phyloP scores from a whole-genome alignment of 75 land plant species.

The Pseudotsuga menziesii region DNA sequence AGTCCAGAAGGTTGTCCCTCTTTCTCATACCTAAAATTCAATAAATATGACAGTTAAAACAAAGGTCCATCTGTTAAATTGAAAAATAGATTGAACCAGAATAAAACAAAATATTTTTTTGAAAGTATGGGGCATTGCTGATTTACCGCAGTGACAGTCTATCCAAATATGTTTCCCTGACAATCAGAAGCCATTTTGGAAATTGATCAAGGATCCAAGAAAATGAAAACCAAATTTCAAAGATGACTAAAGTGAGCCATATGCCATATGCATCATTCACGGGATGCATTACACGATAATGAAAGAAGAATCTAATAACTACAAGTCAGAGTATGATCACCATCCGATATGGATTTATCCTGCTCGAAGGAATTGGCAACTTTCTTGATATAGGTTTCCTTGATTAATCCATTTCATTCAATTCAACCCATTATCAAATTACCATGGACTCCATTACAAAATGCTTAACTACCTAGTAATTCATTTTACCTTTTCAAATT shows the following conservation, averaged over 20 bases:
- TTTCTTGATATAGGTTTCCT: no score
- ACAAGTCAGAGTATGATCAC: constrained; percentile 68
- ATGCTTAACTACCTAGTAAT: no score
- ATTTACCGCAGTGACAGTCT: constrained; percentile 61
- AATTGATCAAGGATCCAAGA: no score
- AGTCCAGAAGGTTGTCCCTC: no score
- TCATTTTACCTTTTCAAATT: not conserved
- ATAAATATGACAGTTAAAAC: no score
- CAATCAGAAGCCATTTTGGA: constrained; percentile 82
- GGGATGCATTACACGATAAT: no score
- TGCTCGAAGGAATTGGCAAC: constrained; percentile 64
- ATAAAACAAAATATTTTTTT: not conserved
- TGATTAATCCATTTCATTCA: no score
- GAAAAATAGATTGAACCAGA: not conserved
- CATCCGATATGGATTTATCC: constrained; percentile 76
- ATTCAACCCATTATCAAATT: not conserved
- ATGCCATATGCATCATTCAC: constrained; percentile 58
- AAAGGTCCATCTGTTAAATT: not conserved
- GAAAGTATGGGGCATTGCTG: no score
- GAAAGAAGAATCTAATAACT: no score
- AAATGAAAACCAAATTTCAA: constrained; percentile 85
- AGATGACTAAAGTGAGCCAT: constrained; percentile 75
- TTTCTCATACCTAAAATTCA: no score
- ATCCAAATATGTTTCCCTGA: constrained; percentile 78
- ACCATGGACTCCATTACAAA: no score